Percentiles rank a stretch among this genome's conserved stretches.
Evolutionary conservation across 257 asterid genomes (phyloP).

Genomic region (Mitragyna speciosa): DNA sequence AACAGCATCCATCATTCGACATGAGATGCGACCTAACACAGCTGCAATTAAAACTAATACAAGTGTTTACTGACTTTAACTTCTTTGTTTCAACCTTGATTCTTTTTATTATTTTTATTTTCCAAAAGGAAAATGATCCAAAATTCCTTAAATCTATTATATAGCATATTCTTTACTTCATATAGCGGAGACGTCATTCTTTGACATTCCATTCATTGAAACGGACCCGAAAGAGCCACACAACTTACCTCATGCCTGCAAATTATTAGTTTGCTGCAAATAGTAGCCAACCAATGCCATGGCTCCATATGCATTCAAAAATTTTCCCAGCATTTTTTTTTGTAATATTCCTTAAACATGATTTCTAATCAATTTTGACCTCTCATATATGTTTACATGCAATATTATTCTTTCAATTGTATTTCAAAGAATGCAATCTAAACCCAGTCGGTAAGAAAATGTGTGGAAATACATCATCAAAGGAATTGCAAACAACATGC

Average conservation of each 20-base stretch:
- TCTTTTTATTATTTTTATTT: not conserved
- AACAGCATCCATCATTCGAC: slow-evolving; percentile 7
- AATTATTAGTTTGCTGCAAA: not conserved
- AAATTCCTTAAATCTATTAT: not conserved
- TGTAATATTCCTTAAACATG: too few relatives aligned
- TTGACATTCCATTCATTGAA: not conserved
- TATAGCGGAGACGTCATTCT: not conserved
- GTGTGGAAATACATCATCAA: not conserved
- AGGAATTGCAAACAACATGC: not conserved
- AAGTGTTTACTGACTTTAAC: not conserved
- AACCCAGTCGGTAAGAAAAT: too few relatives aligned
- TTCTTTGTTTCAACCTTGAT: not conserved
- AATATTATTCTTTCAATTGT: too few relatives aligned
- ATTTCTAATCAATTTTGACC: too few relatives aligned
- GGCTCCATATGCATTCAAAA: not conserved
- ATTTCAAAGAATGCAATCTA: too few relatives aligned
- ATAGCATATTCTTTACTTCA: slow-evolving; percentile 1
- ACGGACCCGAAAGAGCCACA: not conserved
- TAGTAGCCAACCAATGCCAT: not conserved
- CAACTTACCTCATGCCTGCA: not conserved
- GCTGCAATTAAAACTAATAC: slow-evolving; percentile 7
- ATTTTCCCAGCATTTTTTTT: too few relatives aligned
- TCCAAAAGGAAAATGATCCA: not conserved
- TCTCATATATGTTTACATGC: too few relatives aligned
- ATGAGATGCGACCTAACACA: slow-evolving; percentile 34